Evolutionary conservation across 192 early-diverging fungal genomes (phyloP).

Genomic region (Phycomyces blakesleeanus): DNA sequence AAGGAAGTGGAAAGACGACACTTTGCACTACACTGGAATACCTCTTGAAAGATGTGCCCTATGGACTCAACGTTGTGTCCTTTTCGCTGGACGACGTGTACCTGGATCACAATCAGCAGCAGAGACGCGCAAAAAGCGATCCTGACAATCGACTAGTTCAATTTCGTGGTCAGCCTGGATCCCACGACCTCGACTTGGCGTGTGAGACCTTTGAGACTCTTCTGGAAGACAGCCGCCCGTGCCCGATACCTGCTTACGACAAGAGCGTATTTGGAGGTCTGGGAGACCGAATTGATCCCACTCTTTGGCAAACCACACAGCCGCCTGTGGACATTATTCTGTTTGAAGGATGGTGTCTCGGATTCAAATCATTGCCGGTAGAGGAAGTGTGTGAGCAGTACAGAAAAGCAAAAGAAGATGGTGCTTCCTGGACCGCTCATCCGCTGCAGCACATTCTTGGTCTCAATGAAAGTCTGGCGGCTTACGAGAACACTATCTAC

Average conservation of each 20-base stretch:
- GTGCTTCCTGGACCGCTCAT: conserved; percentile 2
- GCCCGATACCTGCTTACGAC: conserved; percentile 70
- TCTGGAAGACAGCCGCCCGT: conserved; percentile 34
- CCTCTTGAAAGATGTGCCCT: conserved; percentile 32
- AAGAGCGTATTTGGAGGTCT: conserved; percentile 72
- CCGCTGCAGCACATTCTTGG: conserved; percentile 36
- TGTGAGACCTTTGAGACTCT: conserved; percentile 47
- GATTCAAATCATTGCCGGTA: conserved; percentile 65
- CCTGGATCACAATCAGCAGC: conserved; percentile 65
- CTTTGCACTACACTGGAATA: conserved; percentile 44
- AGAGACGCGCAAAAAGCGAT: conserved; percentile 35
- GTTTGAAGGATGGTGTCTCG: conserved; percentile 92
- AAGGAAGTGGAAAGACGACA: conserved; percentile 75
- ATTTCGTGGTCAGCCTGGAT: conserved; percentile 85
- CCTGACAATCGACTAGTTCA: conserved; percentile 69
- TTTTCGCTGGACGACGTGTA: conserved; percentile 90
- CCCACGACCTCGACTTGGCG: conserved; percentile 78
- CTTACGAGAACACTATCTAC: conserved; percentile 60
- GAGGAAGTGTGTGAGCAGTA: conserved; percentile 8
- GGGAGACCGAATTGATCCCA: conserved; percentile 68
- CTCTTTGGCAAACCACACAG: conserved; percentile 52
- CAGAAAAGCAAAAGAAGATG: conserved; percentile 16
- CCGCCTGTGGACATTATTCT: conserved; percentile 75
- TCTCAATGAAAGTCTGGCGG: conserved; percentile 47
- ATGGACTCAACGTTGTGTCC: conserved; percentile 50